phyloP scores from a whole-genome alignment of 2,329 filamentous ascomycete species.

The Colletotrichum zoysiae region DNA sequence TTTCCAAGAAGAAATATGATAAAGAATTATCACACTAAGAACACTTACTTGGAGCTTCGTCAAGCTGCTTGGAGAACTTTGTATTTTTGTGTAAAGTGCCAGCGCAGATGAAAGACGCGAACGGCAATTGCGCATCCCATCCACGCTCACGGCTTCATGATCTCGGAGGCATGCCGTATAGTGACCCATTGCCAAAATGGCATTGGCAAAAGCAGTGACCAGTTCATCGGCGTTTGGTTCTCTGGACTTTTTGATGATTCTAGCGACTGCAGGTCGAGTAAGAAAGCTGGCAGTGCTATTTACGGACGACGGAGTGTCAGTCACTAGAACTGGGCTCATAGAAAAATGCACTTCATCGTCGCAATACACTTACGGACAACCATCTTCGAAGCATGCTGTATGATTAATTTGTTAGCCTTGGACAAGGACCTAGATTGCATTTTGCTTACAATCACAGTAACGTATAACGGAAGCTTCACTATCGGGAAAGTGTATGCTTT shows the following conservation, averaged over 20 bases:
- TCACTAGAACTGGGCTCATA: too few relatives aligned
- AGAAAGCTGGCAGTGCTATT: constrained; percentile 20
- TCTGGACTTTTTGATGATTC: constrained; percentile 6
- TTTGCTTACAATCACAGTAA: constrained; percentile 27
- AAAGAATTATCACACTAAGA: too few relatives aligned
- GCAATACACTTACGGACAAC: constrained; percentile 24
- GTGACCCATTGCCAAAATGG: constrained; percentile 20
- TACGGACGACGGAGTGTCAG: not conserved
- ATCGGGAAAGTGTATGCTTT: not conserved
- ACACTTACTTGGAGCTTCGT: constrained; percentile 26
- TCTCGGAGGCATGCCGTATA: constrained; percentile 20
- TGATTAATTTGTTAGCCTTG: not conserved
- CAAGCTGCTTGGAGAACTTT: constrained; percentile 11
- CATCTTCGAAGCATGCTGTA: constrained; percentile 31
- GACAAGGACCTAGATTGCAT: not conserved
- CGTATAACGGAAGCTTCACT: constrained; percentile 13
- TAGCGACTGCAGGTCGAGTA: constrained; percentile 20
- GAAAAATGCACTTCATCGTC: not conserved
- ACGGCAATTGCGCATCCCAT: not conserved
- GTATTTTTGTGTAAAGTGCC: not conserved
- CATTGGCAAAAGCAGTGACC: not conserved
- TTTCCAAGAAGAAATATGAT: not conserved
- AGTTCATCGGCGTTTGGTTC: not conserved
- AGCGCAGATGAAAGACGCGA: constrained; percentile 6
- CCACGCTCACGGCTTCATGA: not conserved